Base-by-base conservation (phyloP, 805 yeast genomes). In the Saccharomycopsis sp. region DNA sequence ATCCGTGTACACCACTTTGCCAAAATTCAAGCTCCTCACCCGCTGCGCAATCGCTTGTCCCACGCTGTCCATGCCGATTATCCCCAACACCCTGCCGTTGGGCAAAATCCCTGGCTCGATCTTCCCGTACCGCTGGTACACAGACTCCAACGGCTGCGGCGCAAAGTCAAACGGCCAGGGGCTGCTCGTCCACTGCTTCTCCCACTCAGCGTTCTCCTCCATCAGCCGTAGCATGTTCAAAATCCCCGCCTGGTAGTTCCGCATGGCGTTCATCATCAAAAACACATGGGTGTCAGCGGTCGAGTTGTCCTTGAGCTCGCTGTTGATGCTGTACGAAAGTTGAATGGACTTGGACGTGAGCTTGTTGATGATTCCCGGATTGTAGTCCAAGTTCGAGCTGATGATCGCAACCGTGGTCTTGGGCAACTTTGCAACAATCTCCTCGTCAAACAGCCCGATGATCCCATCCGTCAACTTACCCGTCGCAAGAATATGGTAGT, bases 231-330 rank as follows among this genome's bases (percentile, higher is more conserved):
- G 34, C 3, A 43, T 13, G 9, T 19, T 35, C 5, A 26, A 8
- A 6, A 43, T 40, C 5, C 38, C 26, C 4, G 18, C 19, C 7
- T 40, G 40, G 23, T 30, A 43, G 17, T 40, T 43, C 16, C 48
- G 13, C 41, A 43, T 35, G 7, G 44, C 39, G 27, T 39, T 34
- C 12, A 43, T 9, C 41, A 43, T 43, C 7, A 40, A 29, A 27
- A 33, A 43, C 12, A 40, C 30, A 22, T 40, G 44, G 12, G 48
- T 43, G 21, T 43, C 48, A 4, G 48, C 48, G 4, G 48, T 43
- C 4, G 45, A 29, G 22, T 43, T 43, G 6, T 43, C 48, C 15
- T 32, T 40, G 6, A 43, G 23, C 22, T 43, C 48, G 18, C 21
- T 31, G 17, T 33, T 30, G 7, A 32, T 12, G 12, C 26, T 22